These are phyloP conservation scores for Eucommia ulmoides DNA, from an alignment of 257 asterid genomes.

Conservation along the genomic window DNA sequence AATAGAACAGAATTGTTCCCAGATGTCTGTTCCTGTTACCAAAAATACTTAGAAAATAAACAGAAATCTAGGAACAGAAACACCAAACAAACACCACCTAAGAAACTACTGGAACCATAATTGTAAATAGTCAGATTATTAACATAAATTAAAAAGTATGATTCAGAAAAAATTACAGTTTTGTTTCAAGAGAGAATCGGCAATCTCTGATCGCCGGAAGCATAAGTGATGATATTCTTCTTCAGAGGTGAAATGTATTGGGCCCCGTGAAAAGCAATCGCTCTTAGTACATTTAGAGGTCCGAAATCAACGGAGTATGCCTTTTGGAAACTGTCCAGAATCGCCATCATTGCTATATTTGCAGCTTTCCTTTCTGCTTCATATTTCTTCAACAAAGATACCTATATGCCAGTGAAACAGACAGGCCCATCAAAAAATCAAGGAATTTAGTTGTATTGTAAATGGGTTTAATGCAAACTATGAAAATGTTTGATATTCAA, in stretches of 20 bases:
- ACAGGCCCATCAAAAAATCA: neutral
- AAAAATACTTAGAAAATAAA: too few relatives aligned
- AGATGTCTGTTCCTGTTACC: too few relatives aligned
- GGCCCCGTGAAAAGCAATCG: conserved; percentile 83
- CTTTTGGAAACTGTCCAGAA: conserved; percentile 89
- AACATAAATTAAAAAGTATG: neutral
- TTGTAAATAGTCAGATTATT: too few relatives aligned
- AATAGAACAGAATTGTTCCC: too few relatives aligned
- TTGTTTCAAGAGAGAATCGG: conserved; percentile 48
- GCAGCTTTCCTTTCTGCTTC: conserved; percentile 84
- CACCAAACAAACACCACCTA: too few relatives aligned
- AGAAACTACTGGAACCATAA: too few relatives aligned
- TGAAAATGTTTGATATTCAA: too few relatives aligned
- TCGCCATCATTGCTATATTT: conserved; percentile 71
- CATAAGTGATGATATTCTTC: conserved; percentile 57
- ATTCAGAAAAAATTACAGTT: neutral
- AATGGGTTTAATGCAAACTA: too few relatives aligned
- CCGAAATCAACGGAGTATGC: conserved; percentile 78
- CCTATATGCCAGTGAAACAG: conserved; percentile 31
- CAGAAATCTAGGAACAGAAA: too few relatives aligned
- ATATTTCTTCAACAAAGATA: conserved; percentile 53
- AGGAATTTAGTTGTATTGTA: too few relatives aligned
- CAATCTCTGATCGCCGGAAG: conserved; percentile 67
- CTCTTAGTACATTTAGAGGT: conserved; percentile 67
- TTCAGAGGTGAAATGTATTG: conserved; percentile 70